phyloP scores from a whole-genome alignment of 2,329 filamentous ascomycete genomes.

The Fusarium ramigenum region DNA sequence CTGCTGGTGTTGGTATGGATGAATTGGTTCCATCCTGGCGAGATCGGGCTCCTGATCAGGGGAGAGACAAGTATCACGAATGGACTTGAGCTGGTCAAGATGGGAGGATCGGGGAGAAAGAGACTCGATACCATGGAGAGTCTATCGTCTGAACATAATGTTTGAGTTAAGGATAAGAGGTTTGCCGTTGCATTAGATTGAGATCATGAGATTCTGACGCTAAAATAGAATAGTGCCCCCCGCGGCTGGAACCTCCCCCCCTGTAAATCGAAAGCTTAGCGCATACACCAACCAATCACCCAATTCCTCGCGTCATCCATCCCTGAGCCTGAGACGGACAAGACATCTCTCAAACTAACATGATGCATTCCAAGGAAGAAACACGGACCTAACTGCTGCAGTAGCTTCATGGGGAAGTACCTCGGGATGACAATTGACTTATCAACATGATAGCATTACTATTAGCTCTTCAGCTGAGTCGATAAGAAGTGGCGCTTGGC shows the following conservation, averaged over 20 bases:
- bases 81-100: conserved; percentile 36
- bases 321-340: conserved; percentile 16
- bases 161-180: not conserved
- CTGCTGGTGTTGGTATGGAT: conserved; percentile 41
- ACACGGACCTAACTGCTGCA: not conserved
- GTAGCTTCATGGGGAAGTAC: not conserved
- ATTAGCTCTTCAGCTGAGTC: not conserved
- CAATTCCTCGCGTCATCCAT: conserved; percentile 9
- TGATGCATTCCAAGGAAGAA: not conserved
- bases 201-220: not conserved
- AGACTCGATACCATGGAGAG: conserved; percentile 25
- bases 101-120: conserved; percentile 2
- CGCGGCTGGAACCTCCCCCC: not conserved
- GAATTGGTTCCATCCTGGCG: conserved; percentile 45
- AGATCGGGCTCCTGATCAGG: conserved; percentile 41
- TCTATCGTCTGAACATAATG: conserved; percentile 13
- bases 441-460: not conserved
- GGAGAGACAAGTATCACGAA: conserved; percentile 36
- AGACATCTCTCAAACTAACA: conserved; percentile 2
- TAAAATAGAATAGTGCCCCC: not conserved
- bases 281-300: not conserved
- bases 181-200: not conserved
- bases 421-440: not conserved
- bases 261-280: not conserved
- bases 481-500: not conserved